Evolutionary conservation across 495 filamentous ascomycete species (phyloP).

Genomic region (Penicillium tannophilum): DNA sequence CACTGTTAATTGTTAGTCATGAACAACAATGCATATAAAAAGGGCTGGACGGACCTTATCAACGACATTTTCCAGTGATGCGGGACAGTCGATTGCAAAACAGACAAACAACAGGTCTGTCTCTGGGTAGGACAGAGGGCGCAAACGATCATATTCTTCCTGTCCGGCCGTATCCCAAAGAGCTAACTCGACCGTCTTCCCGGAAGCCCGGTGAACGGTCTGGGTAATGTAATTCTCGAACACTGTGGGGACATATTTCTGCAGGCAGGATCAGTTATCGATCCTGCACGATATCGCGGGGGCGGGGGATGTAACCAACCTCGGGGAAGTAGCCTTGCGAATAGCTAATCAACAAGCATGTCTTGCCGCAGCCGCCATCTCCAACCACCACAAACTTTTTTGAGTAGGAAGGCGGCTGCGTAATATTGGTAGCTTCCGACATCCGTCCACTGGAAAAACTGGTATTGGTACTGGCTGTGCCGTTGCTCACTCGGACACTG

Average conservation of each 20-base stretch:
- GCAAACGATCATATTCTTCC: conserved; percentile 95
- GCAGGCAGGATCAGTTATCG: conserved; percentile 14
- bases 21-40: conserved; percentile 1
- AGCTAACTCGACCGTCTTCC: conserved; percentile 93
- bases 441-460: conserved; percentile 64
- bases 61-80: conserved; percentile 96
- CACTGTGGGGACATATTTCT: conserved; percentile 99
- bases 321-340: conserved; percentile 98
- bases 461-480: conserved; percentile 79
- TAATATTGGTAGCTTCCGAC: conserved; percentile 81
- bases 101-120: conserved; percentile 98
- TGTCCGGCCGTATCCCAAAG: conserved; percentile 99
- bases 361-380: conserved; percentile 98
- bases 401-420: conserved; percentile 85
- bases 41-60: conserved; percentile 73
- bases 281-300: conserved; percentile 1
- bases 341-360: conserved; percentile 96
- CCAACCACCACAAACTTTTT: conserved; percentile 99
- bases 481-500: conserved; percentile 70
- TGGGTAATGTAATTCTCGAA: conserved; percentile 99
- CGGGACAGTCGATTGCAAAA: conserved; percentile 98
- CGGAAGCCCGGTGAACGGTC: conserved; percentile 78
- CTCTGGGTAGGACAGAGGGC: conserved; percentile 95
- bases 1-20: conserved; percentile 59
- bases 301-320: conserved; percentile 51